Conservation (phyloP, 106 monocot genomes). For the Chionographis japonica region DNA sequence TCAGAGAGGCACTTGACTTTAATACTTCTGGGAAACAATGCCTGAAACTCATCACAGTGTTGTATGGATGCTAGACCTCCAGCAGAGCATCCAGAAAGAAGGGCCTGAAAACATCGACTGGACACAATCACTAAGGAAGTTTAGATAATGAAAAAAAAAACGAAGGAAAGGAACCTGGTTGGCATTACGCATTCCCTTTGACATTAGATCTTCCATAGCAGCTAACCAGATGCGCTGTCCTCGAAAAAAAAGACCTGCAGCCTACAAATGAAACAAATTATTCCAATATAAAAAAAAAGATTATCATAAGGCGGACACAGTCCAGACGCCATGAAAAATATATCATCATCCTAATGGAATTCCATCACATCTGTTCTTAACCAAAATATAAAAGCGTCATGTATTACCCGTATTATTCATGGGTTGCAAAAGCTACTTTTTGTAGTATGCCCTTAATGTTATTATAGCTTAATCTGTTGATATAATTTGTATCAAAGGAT, state of each 20-base stretch:
- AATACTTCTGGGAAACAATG: constrained; percentile 31
- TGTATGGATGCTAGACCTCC: constrained; percentile 57
- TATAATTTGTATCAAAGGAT: too few species aligned
- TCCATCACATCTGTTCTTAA: too few species aligned
- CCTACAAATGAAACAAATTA: constrained; percentile 5
- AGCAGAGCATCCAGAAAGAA: constrained; percentile 65
- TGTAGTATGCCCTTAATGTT: too few species aligned
- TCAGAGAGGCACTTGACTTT: constrained; percentile 60
- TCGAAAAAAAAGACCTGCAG: constrained; percentile 49
- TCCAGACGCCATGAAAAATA: too few species aligned
- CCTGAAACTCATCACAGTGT: constrained; percentile 55
- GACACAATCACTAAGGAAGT: not conserved
- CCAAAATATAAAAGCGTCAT: too few species aligned
- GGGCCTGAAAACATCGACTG: constrained; percentile 21
- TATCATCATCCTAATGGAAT: too few species aligned
- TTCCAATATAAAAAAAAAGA: too few species aligned
- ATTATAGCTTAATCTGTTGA: too few species aligned
- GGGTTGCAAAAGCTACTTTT: too few species aligned
- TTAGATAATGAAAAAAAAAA: not conserved
- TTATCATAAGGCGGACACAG: too few species aligned
- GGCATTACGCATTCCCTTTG: constrained; percentile 54
- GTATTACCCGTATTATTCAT: too few species aligned
- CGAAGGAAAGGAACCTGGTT: constrained; percentile 32
- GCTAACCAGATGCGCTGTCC: constrained; percentile 74
- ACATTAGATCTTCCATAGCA: constrained; percentile 69